Base-by-base conservation (phyloP, 768 basidiomycete genomes). In the Amanita inopinata region DNA sequence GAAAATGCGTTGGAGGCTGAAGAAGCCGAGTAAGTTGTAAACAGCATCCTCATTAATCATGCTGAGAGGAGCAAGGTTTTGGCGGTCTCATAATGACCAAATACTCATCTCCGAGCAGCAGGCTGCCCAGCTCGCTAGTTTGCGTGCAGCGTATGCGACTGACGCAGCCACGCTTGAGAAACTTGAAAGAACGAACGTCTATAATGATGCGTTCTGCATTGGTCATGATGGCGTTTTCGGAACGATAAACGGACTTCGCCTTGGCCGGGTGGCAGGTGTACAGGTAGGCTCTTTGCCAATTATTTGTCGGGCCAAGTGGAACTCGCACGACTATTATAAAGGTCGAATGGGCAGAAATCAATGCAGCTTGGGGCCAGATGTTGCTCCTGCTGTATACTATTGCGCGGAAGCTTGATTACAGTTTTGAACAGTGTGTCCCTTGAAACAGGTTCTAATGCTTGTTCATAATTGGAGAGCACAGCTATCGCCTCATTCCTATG, bases 311-410 rank as follows among this genome's bases (percentile, higher is more conserved):
- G 22, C 45, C 55, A 41, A 46, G 45, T 38, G 51, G 43, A 51
- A 49, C n/a, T n/a, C n/a, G n/a, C n/a, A n/a, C n/a, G n/a, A 22
- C 10, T 32, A 5, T 27, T 11, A 5, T 46, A 6, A 48, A 89
- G 80, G 93, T 98, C 22, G 96, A 98, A 56, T 99, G 93, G 93
- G 78, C 89, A 2, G 96, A 99, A 62, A 92, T 98, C 59, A 98
- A 98, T 56, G 96, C 96, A 8, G 96, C 96, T 12, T 96, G 94
- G 92, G 96, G 96, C 1, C 84, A 96, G 56, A 89, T 93, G 0
- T 67, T 94, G n/a, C 70, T 98, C 12, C 69, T 98, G 43, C 64
- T 97, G 25, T 87, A 94, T 55, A 90, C 90, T 5, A 77, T 99
- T 37, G 90, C 90, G 8, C 73, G 84, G 43, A 99, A 97, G 61